A percentile compares a stretch with the other conserved stretches of the same genome.
Conservation (phyloP, 768 basidiomycete genomes). For the Butyriboletus loyo region DNA sequence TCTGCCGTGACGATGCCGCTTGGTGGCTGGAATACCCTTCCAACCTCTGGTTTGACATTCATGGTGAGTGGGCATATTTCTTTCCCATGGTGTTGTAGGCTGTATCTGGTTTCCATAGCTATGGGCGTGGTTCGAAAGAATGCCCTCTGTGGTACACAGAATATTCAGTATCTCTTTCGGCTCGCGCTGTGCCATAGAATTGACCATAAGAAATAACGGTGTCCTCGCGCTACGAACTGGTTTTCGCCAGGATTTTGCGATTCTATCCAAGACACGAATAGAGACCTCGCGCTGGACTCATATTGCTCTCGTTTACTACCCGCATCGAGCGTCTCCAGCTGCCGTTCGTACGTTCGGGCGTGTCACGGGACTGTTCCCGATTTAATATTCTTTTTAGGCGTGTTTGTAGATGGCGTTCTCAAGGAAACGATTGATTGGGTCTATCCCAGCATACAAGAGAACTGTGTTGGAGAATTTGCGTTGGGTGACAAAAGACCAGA, state of each 20-base stretch:
- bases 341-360: slow-evolving; percentile 52
- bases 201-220: slow-evolving; percentile 56
- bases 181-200: slow-evolving; percentile 35
- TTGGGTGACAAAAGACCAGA: slow-evolving; percentile 53
- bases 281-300: slow-evolving; percentile 70
- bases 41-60: slow-evolving; percentile 65
- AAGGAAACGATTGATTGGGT: slow-evolving; percentile 58
- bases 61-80: slow-evolving; percentile 43
- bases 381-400: slow-evolving; percentile 39
- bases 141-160: slow-evolving; percentile 33
- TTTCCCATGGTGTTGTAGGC: neutral
- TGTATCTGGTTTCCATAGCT: slow-evolving; percentile 27
- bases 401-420: slow-evolving; percentile 73
- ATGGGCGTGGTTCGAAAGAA: slow-evolving; percentile 49
- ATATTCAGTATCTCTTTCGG: slow-evolving; percentile 38
- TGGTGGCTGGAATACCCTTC: slow-evolving; percentile 50
- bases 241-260: slow-evolving; percentile 36
- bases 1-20: slow-evolving; percentile 51
- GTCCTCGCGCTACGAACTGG: slow-evolving; percentile 47
- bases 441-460: slow-evolving; percentile 55
- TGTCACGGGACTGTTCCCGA: neutral
- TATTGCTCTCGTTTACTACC: slow-evolving; percentile 62
- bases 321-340: slow-evolving; percentile 51
- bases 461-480: slow-evolving; percentile 39
- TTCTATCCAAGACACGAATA: slow-evolving; percentile 47